Conservation (phyloP, 371 early-diverging fungal species). For the Apophysomyces ossiformis region DNA sequence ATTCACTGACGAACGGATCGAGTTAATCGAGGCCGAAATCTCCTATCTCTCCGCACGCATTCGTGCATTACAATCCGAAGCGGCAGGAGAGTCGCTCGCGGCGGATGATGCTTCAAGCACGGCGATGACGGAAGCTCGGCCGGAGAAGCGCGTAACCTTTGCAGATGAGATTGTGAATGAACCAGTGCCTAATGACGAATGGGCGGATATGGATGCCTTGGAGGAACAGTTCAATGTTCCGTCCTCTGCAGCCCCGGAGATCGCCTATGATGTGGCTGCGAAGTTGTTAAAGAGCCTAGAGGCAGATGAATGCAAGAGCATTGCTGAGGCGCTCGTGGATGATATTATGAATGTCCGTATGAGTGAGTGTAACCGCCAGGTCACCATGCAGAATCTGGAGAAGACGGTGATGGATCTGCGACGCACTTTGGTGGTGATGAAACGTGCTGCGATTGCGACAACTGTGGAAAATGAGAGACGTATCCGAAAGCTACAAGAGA, state of each 20-base stretch:
- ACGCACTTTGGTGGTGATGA: slow-evolving; percentile 76
- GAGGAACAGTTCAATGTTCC: slow-evolving; percentile 60
- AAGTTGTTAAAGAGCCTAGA: slow-evolving; percentile 72
- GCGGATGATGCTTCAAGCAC: slow-evolving; percentile 59
- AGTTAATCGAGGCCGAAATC: slow-evolving; percentile 84
- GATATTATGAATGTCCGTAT: slow-evolving; percentile 78
- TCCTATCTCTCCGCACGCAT: slow-evolving; percentile 76
- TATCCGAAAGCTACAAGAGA: slow-evolving; percentile 59
- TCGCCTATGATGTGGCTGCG: slow-evolving; percentile 63
- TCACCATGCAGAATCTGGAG: slow-evolving; percentile 65
- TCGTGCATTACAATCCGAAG: slow-evolving; percentile 72
- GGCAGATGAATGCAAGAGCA: slow-evolving; percentile 68
- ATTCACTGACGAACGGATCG: slow-evolving; percentile 84
- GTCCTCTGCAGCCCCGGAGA: slow-evolving; percentile 57
- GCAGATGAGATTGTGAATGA: slow-evolving; percentile 50
- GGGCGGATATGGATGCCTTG: slow-evolving; percentile 53
- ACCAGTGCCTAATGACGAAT: slow-evolving; percentile 30
- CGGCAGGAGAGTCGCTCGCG: slow-evolving; percentile 55
- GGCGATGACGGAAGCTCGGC: slow-evolving; percentile 26
- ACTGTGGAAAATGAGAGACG: slow-evolving; percentile 78
- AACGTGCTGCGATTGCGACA: slow-evolving; percentile 72
- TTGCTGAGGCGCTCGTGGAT: slow-evolving; percentile 76
- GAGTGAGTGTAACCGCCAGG: slow-evolving; percentile 61
- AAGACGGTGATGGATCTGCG: slow-evolving; percentile 74
- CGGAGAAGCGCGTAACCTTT: slow-evolving; percentile 50